These are phyloP conservation scores for Cardamine chenopodiifolia DNA, from an alignment of 345 rosid species.

Conservation along the genomic window DNA sequence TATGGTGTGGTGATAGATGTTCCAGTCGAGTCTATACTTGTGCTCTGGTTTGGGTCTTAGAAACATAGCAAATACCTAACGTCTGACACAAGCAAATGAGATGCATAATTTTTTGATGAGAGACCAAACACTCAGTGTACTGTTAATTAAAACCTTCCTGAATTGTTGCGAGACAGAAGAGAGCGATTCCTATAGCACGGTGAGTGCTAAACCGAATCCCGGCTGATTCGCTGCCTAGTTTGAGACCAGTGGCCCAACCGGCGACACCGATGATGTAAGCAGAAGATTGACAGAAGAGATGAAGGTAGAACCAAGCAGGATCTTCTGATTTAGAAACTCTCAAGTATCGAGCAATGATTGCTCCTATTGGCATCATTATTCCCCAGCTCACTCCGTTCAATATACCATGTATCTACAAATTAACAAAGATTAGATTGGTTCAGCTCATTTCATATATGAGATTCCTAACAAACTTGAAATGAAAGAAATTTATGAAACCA, in stretches of 20 bases:
- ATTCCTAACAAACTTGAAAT: background rate
- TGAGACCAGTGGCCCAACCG: conserved; percentile 88
- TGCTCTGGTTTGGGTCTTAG: conserved; percentile 16
- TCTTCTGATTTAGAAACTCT: conserved; percentile 69
- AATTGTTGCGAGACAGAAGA: conserved; percentile 79
- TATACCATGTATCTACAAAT: conserved; percentile 72
- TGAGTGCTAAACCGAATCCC: conserved; percentile 58
- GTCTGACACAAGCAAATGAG: background rate
- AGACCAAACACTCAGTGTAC: background rate
- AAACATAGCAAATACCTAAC: conserved; percentile 20
- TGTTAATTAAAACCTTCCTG: conserved; percentile 50
- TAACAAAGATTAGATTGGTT: background rate
- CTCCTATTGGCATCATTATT: conserved; percentile 76
- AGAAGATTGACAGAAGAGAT: conserved; percentile 63
- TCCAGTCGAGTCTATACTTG: conserved; percentile 12
- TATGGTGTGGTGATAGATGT: background rate
- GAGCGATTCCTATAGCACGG: conserved; percentile 67
- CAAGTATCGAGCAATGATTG: conserved; percentile 72
- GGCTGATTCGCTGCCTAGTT: conserved; percentile 72
- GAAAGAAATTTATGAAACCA: background rate
- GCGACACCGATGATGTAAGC: conserved; percentile 80
- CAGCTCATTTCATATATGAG: background rate
- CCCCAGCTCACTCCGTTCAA: conserved; percentile 89
- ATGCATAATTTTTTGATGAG: background rate
- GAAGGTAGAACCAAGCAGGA: conserved; percentile 90